A percentile compares a stretch with the other conserved stretches of the same genome.
Evolutionary conservation across 2,329 filamentous ascomycete species (phyloP).

Genomic region (Microascus cirrosus): DNA sequence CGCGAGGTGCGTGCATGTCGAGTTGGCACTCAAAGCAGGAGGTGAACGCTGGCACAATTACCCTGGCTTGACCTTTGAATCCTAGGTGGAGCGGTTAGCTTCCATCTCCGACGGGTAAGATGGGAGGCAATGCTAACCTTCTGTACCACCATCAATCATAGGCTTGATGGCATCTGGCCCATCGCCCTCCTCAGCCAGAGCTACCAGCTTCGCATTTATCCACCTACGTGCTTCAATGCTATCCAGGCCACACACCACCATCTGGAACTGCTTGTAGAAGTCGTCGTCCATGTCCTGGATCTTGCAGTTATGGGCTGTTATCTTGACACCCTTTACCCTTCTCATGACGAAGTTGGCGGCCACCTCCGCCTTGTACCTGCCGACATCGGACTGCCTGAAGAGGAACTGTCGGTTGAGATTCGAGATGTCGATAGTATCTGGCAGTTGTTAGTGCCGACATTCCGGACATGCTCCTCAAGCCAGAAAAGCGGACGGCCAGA

Average conservation of each 20-base stretch:
- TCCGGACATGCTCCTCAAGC: too few relatives aligned
- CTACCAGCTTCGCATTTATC: slow-evolving; percentile 92
- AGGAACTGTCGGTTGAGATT: slow-evolving; percentile 97
- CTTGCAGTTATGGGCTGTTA: slow-evolving; percentile 85
- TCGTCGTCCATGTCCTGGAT: slow-evolving; percentile 96
- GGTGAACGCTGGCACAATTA: slow-evolving; percentile 83
- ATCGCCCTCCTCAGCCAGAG: slow-evolving; percentile 69
- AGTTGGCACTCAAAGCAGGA: slow-evolving; percentile 98
- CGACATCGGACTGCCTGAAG: slow-evolving; percentile 84
- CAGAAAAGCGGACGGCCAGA: not conserved
- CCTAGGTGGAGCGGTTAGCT: slow-evolving; percentile 30
- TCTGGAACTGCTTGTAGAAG: slow-evolving; percentile 95
- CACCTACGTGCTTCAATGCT: slow-evolving; percentile 95
- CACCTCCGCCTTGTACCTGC: slow-evolving; percentile 86
- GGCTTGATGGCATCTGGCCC: slow-evolving; percentile 83
- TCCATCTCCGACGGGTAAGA: too few relatives aligned
- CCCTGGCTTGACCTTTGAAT: slow-evolving; percentile 93
- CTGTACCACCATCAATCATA: slow-evolving; percentile 90
- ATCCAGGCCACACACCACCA: slow-evolving; percentile 89
- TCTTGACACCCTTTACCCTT: slow-evolving; percentile 80
- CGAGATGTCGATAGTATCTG: slow-evolving; percentile 95
- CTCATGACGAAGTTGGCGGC: slow-evolving; percentile 85
- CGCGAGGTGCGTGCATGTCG: slow-evolving; percentile 95
- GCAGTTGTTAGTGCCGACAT: slow-evolving; percentile 3
- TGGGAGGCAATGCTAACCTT: slow-evolving; percentile 40